Base-by-base conservation (phyloP, 768 basidiomycete genomes). In the Naganishia antarctica region DNA sequence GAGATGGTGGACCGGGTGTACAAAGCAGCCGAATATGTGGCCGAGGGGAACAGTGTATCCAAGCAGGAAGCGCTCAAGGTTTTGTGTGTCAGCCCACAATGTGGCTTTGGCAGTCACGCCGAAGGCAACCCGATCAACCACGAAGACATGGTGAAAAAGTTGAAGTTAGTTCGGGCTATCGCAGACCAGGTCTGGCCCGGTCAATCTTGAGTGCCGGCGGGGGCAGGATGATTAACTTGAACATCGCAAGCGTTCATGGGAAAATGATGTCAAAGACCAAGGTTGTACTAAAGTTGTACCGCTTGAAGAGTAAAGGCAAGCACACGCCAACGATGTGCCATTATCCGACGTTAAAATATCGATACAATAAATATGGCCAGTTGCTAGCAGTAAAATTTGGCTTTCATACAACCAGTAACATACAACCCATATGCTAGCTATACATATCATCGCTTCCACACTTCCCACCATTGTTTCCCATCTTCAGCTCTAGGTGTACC, bases 91-190 rank as follows among this genome's bases (percentile, higher is more conserved):
- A 83, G 83, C 61, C 81, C 84, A n/a, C 85, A 85, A 70, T 86
- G 85, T 68, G 85, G 85, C 4, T 85, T 85, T 70, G 84, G 84
- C 9, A 82, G 81, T 0, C 81, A 83, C 23, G 82, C 82, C 78
- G 81, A 85, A 69, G 84, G 84, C 0, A 85, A 85, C 72, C 80
- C 81, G 5, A 68, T 86, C 29, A 81, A 80, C 4, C 70, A 72
- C 26, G 70, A 84, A 80, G 84, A 84, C 62, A 78, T 84, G 73
- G 78, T 74, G 65, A 79, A 76, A 69, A 85, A 85, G 71, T 70
- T 84, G 6, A 64, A 73, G 4, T 70, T 84, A 21, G 63, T 68
- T 21, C 45, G 64, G 16, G 60, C 49, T n/a, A 70, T 68, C 29
- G 69, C 68, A 1, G 64, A 68, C 21, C 41, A 70, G 34, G 64